Percentiles rank a stretch among this genome's conserved stretches.
Evolutionary conservation across 2,329 filamentous ascomycete species (phyloP).

Genomic region (Exophiala calicioides): DNA sequence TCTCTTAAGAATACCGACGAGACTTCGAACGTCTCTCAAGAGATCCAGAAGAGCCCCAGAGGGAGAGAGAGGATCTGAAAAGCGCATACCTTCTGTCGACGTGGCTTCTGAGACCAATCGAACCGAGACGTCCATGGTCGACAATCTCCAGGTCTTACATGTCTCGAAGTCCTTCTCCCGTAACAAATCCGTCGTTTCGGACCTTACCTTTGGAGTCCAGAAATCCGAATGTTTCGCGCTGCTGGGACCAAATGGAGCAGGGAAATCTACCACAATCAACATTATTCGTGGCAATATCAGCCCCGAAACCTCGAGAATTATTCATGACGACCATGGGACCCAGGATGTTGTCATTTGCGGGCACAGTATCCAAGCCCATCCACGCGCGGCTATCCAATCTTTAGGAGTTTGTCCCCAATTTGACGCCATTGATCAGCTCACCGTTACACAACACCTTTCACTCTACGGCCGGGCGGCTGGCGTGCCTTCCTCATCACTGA

Average conservation of each 20-base stretch:
- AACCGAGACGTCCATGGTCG: constrained; percentile 7
- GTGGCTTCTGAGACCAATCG: constrained; percentile 11
- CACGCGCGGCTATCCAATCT: constrained; percentile 23
- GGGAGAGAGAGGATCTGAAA: neutral
- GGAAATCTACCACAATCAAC: constrained; percentile 52
- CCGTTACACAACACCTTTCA: constrained; percentile 22
- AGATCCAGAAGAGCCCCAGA: neutral
- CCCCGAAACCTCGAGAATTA: too few species aligned
- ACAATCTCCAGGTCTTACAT: constrained; percentile 20
- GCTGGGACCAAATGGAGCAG: constrained; percentile 51
- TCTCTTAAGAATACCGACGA: neutral
- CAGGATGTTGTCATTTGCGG: constrained; percentile 22
- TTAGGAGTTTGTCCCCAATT: constrained; percentile 40
- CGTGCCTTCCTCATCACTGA: constrained; percentile 56
- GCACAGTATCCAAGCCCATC: constrained; percentile 22
- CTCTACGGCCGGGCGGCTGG: constrained; percentile 31
- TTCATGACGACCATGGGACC: too few species aligned
- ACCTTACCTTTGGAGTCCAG: constrained; percentile 41
- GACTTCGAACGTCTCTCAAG: neutral
- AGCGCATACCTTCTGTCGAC: constrained; percentile 26
- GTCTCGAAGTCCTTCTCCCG: constrained; percentile 23
- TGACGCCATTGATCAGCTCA: constrained; percentile 39
- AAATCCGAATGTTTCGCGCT: constrained; percentile 46
- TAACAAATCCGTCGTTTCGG: constrained; percentile 34
- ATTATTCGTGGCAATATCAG: constrained; percentile 36